phyloP scores from a whole-genome alignment of 352 stramenopile genomes.

The Phytophthora vignae region DNA sequence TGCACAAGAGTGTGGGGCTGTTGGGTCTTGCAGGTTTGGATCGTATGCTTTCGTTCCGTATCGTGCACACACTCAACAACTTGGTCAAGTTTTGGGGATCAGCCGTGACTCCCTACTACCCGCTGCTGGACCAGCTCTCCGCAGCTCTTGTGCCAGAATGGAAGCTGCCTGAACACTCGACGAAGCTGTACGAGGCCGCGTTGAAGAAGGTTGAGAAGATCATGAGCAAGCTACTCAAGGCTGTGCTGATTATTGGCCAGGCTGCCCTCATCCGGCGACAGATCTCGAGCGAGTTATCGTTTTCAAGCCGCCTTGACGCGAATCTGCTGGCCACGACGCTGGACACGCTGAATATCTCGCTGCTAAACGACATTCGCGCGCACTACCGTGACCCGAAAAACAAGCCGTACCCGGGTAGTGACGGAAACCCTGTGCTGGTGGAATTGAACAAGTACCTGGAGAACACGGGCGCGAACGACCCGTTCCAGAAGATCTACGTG shows the following conservation, averaged over 20 bases:
- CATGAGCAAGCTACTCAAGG: constrained; percentile 94
- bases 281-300: constrained; percentile 93
- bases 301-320: constrained; percentile 90
- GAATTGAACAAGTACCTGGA: constrained; percentile 93
- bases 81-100: constrained; percentile 94
- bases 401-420: constrained; percentile 80
- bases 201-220: constrained; percentile 95
- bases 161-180: constrained; percentile 89
- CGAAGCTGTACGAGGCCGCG: constrained; percentile 86
- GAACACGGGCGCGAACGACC: constrained; percentile 93
- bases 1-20: constrained; percentile 93
- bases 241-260: constrained; percentile 93
- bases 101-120: constrained; percentile 90
- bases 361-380: constrained; percentile 90
- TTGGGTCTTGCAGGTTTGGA: constrained; percentile 93
- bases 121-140: constrained; percentile 89
- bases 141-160: constrained; percentile 88
- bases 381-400: constrained; percentile 88
- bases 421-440: constrained; percentile 86
- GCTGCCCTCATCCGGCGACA: constrained; percentile 93
- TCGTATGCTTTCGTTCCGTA: constrained; percentile 93
- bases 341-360: constrained; percentile 90
- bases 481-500: constrained; percentile 95
- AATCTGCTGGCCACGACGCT: constrained; percentile 92
- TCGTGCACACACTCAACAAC: constrained; percentile 94